These are phyloP conservation scores for Cystofilobasidium capitatum DNA, from an alignment of 768 basidiomycete species.

Conservation along the genomic window DNA sequence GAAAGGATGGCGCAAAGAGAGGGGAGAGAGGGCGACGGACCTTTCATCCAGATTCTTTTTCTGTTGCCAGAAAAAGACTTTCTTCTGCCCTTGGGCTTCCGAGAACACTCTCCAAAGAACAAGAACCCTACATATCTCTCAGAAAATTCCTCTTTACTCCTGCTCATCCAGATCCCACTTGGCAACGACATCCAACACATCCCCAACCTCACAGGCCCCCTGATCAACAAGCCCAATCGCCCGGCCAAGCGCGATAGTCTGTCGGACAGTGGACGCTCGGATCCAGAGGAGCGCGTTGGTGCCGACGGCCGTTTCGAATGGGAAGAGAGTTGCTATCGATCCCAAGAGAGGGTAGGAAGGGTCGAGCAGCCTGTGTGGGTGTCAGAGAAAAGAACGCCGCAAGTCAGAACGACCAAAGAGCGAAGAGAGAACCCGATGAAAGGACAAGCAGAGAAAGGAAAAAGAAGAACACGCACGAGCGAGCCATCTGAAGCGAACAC, in stretches of 20 bases:
- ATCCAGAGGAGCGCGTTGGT: slow-evolving; percentile 90
- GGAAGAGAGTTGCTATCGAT: slow-evolving; percentile 62
- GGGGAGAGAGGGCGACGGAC: no score
- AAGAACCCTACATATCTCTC: no score
- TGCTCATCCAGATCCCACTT: background rate
- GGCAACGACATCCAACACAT: background rate
- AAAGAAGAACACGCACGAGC: slow-evolving; percentile 52
- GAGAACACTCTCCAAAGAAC: no score
- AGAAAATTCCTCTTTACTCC: no score
- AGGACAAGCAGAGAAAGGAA: background rate
- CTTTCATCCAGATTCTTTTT: no score
- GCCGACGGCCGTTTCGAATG: slow-evolving; percentile 79
- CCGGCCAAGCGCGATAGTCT: slow-evolving; percentile 63
- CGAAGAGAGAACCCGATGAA: slow-evolving; percentile 16
- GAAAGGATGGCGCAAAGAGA: no score
- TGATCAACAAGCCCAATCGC: slow-evolving; percentile 70
- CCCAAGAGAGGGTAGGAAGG: slow-evolving; percentile 73
- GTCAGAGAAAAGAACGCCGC: background rate
- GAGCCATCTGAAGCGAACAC: slow-evolving; percentile 74
- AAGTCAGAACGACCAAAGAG: slow-evolving; percentile 8
- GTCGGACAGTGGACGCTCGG: slow-evolving; percentile 58
- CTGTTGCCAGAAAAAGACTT: no score
- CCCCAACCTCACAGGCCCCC: background rate
- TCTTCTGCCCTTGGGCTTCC: no score
- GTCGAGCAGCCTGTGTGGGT: slow-evolving; percentile 57